Base-by-base conservation (phyloP, 2,329 filamentous ascomycete genomes). In the Fusarium pseudonygamai region DNA sequence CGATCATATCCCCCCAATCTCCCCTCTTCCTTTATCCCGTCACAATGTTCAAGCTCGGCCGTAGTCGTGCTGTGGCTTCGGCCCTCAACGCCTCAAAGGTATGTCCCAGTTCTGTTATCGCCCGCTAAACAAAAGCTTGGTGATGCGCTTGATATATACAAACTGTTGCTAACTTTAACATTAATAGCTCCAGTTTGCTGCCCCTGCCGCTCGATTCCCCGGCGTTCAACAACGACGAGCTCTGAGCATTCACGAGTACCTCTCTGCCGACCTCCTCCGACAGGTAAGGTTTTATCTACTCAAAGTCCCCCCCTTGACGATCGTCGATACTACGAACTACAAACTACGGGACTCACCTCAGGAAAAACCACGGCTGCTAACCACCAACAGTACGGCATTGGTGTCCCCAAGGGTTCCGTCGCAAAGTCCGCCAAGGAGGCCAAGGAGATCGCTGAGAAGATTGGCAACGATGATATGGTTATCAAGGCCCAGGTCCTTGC, bases 401-500 rank as follows among this genome's bases (percentile, higher is more conserved):
- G 94, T 78, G 94, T 98, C 49, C 96, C 96, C 78, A 93, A 95
- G 83, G 96, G 96, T 77, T 88, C 92, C 82, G 95, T 97, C 80
- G 96, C 96, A 78, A 91, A 91, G 83, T 92, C 87, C 72, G 90
- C 93, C 53, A 90, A 92, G 80, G 96, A 98, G 88, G 96, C 96
- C 77, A 96, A 98, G 89, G 88, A 90, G 79, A 90, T 98, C 80
- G 96, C 96, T 67, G 95, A 96, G 87, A 87, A 92, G 76, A 96
- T 99, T 81, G 93, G 94, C 87, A 93, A 89, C 79, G 96, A 97
- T 82, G 96, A 99, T 84, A 96, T 98, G 91, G 96, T 99, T 79
- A 98, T 99, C 90, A 99, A 99, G 91, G 96, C 96, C 72, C 96
- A 99, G 88, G 96, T 99, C 71, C 93, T 99, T 73, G 96, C 96